phyloP scores from a whole-genome alignment of 495 filamentous ascomycete genomes.

The Hypoxylon lenormandii region DNA sequence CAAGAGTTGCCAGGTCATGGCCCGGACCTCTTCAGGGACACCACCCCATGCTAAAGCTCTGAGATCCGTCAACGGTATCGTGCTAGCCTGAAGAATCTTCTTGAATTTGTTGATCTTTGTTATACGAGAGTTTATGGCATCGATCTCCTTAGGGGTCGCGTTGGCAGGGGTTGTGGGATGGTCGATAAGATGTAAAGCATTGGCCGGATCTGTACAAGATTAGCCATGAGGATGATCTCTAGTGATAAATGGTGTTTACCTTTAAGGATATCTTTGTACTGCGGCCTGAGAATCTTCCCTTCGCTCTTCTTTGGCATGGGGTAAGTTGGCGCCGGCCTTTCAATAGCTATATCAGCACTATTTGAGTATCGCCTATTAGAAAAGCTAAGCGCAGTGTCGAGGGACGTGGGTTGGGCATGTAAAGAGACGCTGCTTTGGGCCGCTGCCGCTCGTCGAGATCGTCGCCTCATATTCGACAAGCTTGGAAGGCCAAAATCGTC shows the following conservation, averaged over 20 bases:
- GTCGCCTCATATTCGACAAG: constrained; percentile 84
- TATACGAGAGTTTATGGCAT: constrained; percentile 86
- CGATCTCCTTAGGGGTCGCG: constrained; percentile 84
- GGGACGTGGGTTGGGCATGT: constrained; percentile 44
- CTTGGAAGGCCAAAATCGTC: constrained; percentile 95
- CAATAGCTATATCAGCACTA: constrained; percentile 90
- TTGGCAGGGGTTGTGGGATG: constrained; percentile 80
- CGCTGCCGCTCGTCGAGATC: constrained; percentile 66
- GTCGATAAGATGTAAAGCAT: constrained; percentile 92
- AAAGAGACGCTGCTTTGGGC: constrained; percentile 49
- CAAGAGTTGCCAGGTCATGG: constrained; percentile 97
- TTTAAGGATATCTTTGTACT: constrained; percentile 95
- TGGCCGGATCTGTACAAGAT: constrained; percentile 80
- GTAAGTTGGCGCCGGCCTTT: constrained; percentile 86
- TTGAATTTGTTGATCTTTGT: constrained; percentile 99
- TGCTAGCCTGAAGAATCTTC: constrained; percentile 87
- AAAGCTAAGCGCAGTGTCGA: constrained; percentile 53
- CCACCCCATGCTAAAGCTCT: constrained; percentile 90
- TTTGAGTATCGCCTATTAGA: constrained; percentile 68
- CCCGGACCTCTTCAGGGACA: constrained; percentile 90
- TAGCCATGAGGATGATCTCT: constrained; percentile 15
- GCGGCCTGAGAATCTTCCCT: constrained; percentile 93
- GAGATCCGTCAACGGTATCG: constrained; percentile 85
- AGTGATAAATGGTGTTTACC: constrained; percentile 57
- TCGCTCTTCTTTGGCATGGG: constrained; percentile 87